A percentile compares a stretch with the other conserved stretches of the same genome.
Conservation (phyloP, 106 monocot genomes). For the Posidonia australis region DNA sequence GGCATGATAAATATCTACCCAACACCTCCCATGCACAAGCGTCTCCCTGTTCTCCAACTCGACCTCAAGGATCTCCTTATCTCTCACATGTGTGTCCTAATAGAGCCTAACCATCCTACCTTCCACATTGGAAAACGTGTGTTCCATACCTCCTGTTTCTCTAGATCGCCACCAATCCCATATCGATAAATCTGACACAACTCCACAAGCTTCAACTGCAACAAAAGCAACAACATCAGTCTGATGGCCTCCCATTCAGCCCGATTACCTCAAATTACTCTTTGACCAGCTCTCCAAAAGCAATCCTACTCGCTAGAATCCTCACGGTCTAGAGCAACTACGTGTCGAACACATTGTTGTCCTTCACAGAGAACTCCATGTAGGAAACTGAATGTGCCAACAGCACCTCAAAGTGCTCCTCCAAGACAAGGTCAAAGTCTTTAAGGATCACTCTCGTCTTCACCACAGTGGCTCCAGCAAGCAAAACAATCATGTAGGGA, state of each 20-base stretch:
- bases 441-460: constrained; percentile 44
- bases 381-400: constrained; percentile 34
- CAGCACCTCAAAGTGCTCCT: constrained; percentile 40
- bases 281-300: constrained; percentile 4
- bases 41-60: constrained; percentile 31
- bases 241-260: constrained; percentile 9
- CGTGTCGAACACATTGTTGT: constrained; percentile 50
- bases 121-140: constrained; percentile 18
- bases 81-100: constrained; percentile 66
- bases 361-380: constrained; percentile 45
- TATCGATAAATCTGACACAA: neutral
- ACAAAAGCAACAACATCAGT: neutral
- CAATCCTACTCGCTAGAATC: constrained; percentile 7
- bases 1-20: constrained; percentile 84
- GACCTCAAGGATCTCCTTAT: constrained; percentile 32
- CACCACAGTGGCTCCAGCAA: constrained; percentile 47
- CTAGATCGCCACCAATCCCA: constrained; percentile 11
- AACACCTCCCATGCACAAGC: constrained; percentile 45
- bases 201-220: constrained; percentile 10
- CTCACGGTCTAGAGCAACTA: constrained; percentile 28
- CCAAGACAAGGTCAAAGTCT: constrained; percentile 36
- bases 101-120: constrained; percentile 28
- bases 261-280: constrained; percentile 15
- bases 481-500: constrained; percentile 41
- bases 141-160: constrained; percentile 5